Base-by-base conservation (phyloP, 2,329 filamentous ascomycete species). In the Tolypocladium cylindrosporum region DNA sequence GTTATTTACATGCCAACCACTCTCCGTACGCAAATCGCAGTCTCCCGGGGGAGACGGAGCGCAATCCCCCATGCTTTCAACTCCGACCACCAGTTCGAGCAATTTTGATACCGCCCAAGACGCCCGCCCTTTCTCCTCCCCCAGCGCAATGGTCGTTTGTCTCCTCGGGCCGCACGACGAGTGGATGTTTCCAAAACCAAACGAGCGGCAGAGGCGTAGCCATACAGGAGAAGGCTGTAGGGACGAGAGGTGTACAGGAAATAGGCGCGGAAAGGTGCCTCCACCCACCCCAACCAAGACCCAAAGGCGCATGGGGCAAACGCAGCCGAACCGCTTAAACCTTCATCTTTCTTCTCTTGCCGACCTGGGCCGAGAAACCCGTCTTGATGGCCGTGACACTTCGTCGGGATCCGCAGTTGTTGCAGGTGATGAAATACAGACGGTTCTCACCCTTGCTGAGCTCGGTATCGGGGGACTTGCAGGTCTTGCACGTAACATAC, bases 401-500 rank as follows among this genome's bases (percentile, higher is more conserved):
- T 73, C 92, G 88, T 76, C 93, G 82, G 56, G 86, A 89, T 63
- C 87, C 87, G 69, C 88, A 91, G 59, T 87, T 88, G 72, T 76
- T 96, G 86, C 93, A 97, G 60, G 92, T 97, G 72, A 99, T 91
- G 81, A 97, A 99, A 81, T 96, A 97, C 64, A 99, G 82, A 79
- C 94, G 89, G 82, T 97, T 99, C 79, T 99, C 94, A 76, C 93
- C 94, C 82, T 97, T 97, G 85, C 88, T 95, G 71, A 99, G 86
- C 73, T 96, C 91, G 57, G 93, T 97, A 71, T 97, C 91, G 70
- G 91, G 90, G 36, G 89, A 92, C 72, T 92, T 86, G 82, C 94
- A 99, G 45, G 94, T 99, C 80, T 97, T 97, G 87, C 94, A 99
- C 56, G 93, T 97, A 62, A 99, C 93, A 72, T 97, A 97, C 79